Percentiles rank a stretch among this genome's conserved stretches.
Conservation (phyloP, 1,284 basidiomycete genomes). For the Moniliophthora roreri region DNA sequence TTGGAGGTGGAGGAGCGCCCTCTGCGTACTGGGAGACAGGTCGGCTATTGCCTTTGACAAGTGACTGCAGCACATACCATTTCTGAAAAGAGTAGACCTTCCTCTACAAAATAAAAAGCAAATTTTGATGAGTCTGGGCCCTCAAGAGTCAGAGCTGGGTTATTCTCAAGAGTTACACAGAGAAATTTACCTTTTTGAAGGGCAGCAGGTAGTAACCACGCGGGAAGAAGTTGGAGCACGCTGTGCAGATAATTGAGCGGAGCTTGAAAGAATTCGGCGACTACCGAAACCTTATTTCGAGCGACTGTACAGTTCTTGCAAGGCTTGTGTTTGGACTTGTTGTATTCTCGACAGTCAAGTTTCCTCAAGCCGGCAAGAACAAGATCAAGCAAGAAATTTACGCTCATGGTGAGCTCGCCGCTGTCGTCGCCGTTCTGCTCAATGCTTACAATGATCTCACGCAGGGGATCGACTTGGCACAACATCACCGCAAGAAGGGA, state of each 20-base stretch:
- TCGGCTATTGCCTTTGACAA: background rate
- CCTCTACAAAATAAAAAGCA: too few relatives aligned
- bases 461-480: constrained; percentile 96
- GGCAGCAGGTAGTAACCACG: background rate
- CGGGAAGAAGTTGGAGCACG: background rate
- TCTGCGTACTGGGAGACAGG: constrained; percentile 56
- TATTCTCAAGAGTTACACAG: background rate
- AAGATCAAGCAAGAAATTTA: constrained; percentile 36
- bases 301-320: constrained; percentile 1
- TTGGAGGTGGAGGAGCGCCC: constrained; percentile 32
- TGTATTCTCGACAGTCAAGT: background rate
- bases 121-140: too few relatives aligned
- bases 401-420: constrained; percentile 61
- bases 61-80: too few relatives aligned
- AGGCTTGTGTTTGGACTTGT: constrained; percentile 3
- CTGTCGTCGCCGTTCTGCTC: constrained; percentile 24
- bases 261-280: background rate
- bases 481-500: constrained; percentile 99
- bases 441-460: constrained; percentile 16
- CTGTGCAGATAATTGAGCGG: background rate
- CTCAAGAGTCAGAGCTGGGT: too few relatives aligned
- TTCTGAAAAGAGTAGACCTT: too few relatives aligned
- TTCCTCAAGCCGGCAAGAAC: constrained; percentile 48
- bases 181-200: background rate
- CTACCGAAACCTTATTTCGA: too few relatives aligned